Evolutionary conservation across 441 rosid genomes (phyloP), one percentile per base, ranked within the genome.

Genomic region (Raphanus hybrid): DNA sequence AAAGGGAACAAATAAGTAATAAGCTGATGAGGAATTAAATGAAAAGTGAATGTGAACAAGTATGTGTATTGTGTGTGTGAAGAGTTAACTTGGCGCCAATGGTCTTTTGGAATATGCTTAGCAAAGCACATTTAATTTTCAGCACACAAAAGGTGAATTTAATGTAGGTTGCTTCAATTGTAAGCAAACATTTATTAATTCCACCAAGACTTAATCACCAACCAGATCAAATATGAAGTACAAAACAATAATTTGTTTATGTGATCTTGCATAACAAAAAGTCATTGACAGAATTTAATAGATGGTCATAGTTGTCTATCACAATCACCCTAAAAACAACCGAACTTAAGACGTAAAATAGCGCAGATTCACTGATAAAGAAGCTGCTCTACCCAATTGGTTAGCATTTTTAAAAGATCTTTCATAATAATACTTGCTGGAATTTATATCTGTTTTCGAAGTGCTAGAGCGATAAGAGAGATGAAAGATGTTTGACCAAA

Each of bases 11-110:
- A 67, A 8, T 69, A 48, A 61, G 37, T 75, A 62, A 62, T 52
- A 74, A 37, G 55, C 55, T 71, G 76, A 77, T 77, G 76, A 70
- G 35, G 75, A 70, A 70, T 70, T 70, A 70, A 70, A 67, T 57
- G 75, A 18, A 71, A 77, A 71, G 67, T 57, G 61, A 71, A 65
- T 77, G 76, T 64, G 80, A 77, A 77, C 71, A 77, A 55, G 61
- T 55, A 27, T 14, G 29, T 57, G 59, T 64, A 63, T 76, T 70
- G 80, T 77, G 75, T 55, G 60, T 70, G 61, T 18, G 52, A 64
- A 70, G 80, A 70, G 61, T 52, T 77, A 64, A 77, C 71, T 77
- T 32, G 39, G 71, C 48, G 76, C 67, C 76, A 77, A 65, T 71
- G 54, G 67, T 62, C 1, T 77, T 71, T 64, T 6, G 9, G 67